These are phyloP conservation scores for Ceratocystis colombiana DNA, from an alignment of 2,329 filamentous ascomycete genomes.

Conservation along the genomic window DNA sequence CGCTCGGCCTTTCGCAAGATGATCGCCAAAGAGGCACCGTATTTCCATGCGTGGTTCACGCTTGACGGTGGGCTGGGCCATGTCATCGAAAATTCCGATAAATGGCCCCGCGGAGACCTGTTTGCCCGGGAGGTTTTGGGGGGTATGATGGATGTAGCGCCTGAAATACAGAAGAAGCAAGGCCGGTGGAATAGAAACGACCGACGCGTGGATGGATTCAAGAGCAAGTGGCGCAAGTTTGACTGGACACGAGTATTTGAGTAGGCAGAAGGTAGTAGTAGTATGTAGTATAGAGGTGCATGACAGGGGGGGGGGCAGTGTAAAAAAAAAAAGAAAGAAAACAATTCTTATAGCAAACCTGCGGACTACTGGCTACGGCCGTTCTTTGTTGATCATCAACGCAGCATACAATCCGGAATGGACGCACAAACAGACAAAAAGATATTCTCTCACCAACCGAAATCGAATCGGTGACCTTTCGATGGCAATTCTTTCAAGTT, in stretches of 20 bases:
- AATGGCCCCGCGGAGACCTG: conserved; percentile 83
- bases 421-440: not conserved
- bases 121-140: conserved; percentile 89
- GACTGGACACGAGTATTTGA: conserved; percentile 64
- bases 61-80: conserved; percentile 88
- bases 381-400: not conserved
- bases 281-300: not conserved
- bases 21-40: conserved; percentile 91
- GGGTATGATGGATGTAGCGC: conserved; percentile 76
- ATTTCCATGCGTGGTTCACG: conserved; percentile 95
- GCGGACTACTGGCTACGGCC: too few species aligned
- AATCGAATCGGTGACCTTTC: conserved; percentile 25
- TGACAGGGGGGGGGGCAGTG: not conserved
- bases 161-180: conserved; percentile 79
- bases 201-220: conserved; percentile 63
- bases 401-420: too few species aligned
- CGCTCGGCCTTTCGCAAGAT: conserved; percentile 70
- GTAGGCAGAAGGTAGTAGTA: conserved; percentile 30
- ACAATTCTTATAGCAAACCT: too few species aligned
- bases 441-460: not conserved
- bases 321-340: not conserved
- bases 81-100: conserved; percentile 72
- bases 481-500: conserved; percentile 24
- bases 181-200: conserved; percentile 69
- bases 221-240: conserved; percentile 80